These are phyloP conservation scores for Cichorium intybus DNA, from an alignment of 140 eudicot species.

Conservation along the genomic window DNA sequence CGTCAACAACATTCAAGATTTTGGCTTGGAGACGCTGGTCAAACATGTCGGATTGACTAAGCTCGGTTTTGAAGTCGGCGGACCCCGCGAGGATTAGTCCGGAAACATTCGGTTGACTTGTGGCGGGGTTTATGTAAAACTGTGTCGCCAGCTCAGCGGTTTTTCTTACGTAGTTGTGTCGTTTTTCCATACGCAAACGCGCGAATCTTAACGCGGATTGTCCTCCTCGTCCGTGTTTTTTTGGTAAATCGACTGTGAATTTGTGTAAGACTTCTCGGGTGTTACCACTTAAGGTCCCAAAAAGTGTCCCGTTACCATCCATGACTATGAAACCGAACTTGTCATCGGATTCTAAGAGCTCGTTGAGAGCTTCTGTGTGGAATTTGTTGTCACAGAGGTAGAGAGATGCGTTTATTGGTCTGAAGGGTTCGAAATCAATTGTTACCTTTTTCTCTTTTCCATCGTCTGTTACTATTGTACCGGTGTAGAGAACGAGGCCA, in stretches of 20 bases:
- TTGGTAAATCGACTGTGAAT: conserved; percentile 54
- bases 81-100: conserved; percentile 58
- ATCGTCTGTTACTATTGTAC: conserved; percentile 53
- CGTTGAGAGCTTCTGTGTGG: conserved; percentile 48
- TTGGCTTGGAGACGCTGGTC: conserved; percentile 54
- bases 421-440: conserved; percentile 49
- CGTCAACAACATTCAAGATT: conserved; percentile 51
- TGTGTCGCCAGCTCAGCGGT: conserved; percentile 60
- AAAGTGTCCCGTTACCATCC: conserved; percentile 61
- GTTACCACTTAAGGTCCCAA: conserved; percentile 51
- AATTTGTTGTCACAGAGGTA: conserved; percentile 58
- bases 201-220: conserved; percentile 60
- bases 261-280: conserved; percentile 48
- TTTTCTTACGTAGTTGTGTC: conserved; percentile 57
- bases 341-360: conserved; percentile 47
- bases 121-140: conserved; percentile 47
- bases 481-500: conserved; percentile 50
- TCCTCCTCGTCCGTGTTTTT: conserved; percentile 64
- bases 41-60: conserved; percentile 56
- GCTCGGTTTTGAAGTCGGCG: conserved; percentile 58
- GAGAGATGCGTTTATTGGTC: conserved; percentile 48
- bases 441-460: conserved; percentile 61
- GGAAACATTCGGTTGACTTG: conserved; percentile 58
- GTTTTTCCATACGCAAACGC: conserved; percentile 61
- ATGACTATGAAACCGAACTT: conserved; percentile 56